Conservation (phyloP, 345 rosid genomes). For the Diplotaxis tenuifolia region DNA sequence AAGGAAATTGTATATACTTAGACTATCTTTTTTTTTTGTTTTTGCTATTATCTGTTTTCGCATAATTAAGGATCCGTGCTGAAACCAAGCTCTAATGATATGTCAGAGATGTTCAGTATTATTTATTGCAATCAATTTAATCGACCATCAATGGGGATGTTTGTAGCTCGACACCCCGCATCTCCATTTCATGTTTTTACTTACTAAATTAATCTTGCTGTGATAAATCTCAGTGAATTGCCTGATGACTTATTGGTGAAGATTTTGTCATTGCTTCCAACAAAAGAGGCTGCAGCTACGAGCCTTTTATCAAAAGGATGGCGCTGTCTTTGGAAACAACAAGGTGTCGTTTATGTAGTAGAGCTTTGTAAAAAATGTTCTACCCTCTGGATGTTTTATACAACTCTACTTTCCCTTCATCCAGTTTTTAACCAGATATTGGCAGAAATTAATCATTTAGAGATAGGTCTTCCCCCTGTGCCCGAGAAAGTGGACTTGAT, state of each 20-base stretch:
- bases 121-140: no score
- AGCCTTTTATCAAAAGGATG: background rate
- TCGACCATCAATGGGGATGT: background rate
- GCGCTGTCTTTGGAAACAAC: background rate
- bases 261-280: background rate
- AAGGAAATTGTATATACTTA: no score
- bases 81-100: no score
- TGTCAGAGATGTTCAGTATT: no score
- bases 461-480: background rate
- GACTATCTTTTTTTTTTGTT: no score
- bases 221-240: background rate
- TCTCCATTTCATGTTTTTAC: constrained; percentile 58
- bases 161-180: constrained; percentile 71
- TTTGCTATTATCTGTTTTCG: no score
- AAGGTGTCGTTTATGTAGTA: background rate
- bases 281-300: background rate
- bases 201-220: no score
- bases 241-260: background rate
- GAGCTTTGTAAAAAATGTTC: background rate
- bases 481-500: background rate
- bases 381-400: background rate
- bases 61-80: no score
- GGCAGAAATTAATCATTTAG: no score
- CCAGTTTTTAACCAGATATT: no score
- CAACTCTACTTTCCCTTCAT: no score